Base-by-base conservation (phyloP, 116 monocot genomes). In the Papilionanthe hybrid region DNA sequence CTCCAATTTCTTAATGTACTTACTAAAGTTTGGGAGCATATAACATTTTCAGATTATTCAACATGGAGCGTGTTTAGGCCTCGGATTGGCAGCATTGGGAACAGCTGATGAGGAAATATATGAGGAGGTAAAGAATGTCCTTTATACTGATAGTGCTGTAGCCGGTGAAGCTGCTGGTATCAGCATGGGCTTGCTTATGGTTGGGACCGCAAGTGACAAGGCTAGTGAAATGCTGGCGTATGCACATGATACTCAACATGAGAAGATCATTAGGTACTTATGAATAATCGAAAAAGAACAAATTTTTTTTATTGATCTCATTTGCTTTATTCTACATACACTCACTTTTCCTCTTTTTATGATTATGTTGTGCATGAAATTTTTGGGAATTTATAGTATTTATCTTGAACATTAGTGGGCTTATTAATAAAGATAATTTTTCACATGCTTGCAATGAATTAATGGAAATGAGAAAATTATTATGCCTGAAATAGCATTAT, bases 101-200 rank as follows among this genome's bases (percentile, higher is more conserved):
- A 99, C 99, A 55, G 89, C 95, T 58, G 95, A 94, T 80, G 95
- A 95, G 56, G 94, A 95, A 44, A 93, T 99, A 79, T 99, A 88
- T 78, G 99, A 99, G 25, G 99, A 99, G 85, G 82, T 99, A n/a
- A 99, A 99, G 69, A 93, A 93, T 83, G 85, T 95, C 23, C 88
- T 99, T 72, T 94, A 94, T 58, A 84, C 88, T 29, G 99, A 99
- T 76, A 91, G 87, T 86, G 99, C 99, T 73, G 91, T 95, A n/a
- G 94, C 99, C 84, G 95, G 99, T 74, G 99, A 99, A 84, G 99
- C 99, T 76, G 99, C 99, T 78, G 99, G 99, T 82, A 95, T 99
- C 41, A 89, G 95, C 81, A 95, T 99, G 99, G 99, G 99, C 19
- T 85, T 99, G 49, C 93, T 99, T 72, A 91, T 99, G 99, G 93